Evolutionary conservation across 202 grass and related monocot species (phyloP).

Genomic region (Panicum virgatum): DNA sequence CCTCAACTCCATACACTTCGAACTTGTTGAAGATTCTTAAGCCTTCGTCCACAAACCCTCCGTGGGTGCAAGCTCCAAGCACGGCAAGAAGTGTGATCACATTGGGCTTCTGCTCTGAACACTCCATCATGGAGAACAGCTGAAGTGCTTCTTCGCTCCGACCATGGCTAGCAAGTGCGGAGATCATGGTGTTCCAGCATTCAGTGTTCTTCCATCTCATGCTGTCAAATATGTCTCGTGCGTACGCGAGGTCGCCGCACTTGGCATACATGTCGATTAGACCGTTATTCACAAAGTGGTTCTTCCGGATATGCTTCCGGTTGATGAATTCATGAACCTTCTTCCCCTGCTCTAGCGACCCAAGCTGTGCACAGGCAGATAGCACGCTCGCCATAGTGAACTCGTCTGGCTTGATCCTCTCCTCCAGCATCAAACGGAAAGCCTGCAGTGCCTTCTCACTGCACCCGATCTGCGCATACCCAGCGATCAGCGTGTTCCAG

Average conservation of each 20-base stretch:
- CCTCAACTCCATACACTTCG: slow-evolving; percentile 43
- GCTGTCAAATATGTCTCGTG: slow-evolving; percentile 46
- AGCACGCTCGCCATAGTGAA: slow-evolving; percentile 55
- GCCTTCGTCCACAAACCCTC: slow-evolving; percentile 64
- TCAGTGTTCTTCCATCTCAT: slow-evolving; percentile 47
- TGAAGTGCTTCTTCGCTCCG: slow-evolving; percentile 36
- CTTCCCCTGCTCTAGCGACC: slow-evolving; percentile 47
- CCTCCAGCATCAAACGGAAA: slow-evolving; percentile 43
- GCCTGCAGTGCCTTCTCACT: slow-evolving; percentile 46
- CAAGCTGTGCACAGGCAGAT: slow-evolving; percentile 63
- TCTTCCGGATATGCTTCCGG: slow-evolving; percentile 44
- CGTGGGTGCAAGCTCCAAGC: slow-evolving; percentile 65
- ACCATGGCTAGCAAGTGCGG: slow-evolving; percentile 60
- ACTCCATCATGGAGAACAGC: slow-evolving; percentile 56
- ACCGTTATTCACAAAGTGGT: slow-evolving; percentile 61
- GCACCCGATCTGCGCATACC: slow-evolving; percentile 50
- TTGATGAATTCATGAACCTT: slow-evolving; percentile 56
- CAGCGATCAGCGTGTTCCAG: slow-evolving; percentile 58
- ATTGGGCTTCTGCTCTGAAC: slow-evolving; percentile 41
- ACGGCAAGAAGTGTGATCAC: slow-evolving; percentile 53
- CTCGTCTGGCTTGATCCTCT: slow-evolving; percentile 49
- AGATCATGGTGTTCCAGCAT: slow-evolving; percentile 76
- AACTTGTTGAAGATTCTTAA: slow-evolving; percentile 55
- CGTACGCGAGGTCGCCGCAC: slow-evolving; percentile 50
- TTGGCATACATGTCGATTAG: slow-evolving; percentile 73